These are phyloP conservation scores for Carpediemonas membranifera DNA, from an alignment of 78 protist genomes.

Conservation along the genomic window DNA sequence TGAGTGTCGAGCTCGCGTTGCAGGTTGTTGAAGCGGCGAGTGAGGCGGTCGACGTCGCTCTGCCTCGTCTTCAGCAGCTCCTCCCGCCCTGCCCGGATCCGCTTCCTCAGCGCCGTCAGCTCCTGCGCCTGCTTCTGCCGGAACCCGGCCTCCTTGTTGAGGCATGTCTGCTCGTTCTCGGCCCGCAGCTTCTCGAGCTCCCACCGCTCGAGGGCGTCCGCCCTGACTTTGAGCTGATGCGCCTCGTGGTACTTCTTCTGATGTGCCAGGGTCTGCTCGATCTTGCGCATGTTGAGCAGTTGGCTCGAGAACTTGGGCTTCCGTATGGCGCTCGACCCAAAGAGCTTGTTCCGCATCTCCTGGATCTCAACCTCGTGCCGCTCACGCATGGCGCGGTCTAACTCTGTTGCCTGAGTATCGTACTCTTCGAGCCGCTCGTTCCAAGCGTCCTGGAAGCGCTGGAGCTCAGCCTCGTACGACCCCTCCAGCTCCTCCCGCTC, in stretches of 20 bases:
- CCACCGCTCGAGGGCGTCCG: constrained; percentile 13
- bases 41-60: constrained; percentile 10
- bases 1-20: constrained; percentile 19
- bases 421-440: not conserved
- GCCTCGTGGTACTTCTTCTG: constrained; percentile 41
- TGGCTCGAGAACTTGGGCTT: constrained; percentile 26
- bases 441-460: not conserved
- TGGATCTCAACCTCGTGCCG: not conserved
- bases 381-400: not conserved
- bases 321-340: not conserved
- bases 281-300: constrained; percentile 36
- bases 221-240: constrained; percentile 26
- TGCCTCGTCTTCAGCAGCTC: constrained; percentile 30
- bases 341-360: not conserved
- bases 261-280: constrained; percentile 28
- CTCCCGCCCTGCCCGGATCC: constrained; percentile 23
- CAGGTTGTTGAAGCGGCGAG: constrained; percentile 25
- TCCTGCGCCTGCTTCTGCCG: constrained; percentile 20
- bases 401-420: not conserved
- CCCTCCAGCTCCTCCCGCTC: not conserved
- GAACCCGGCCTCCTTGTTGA: constrained; percentile 2
- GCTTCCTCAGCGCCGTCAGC: constrained; percentile 20
- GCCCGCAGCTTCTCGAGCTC: constrained; percentile 25
- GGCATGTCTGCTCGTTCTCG: not conserved
- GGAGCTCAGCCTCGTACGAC: not conserved